These are phyloP conservation scores for Neonectria hederae DNA, from an alignment of 2,329 filamentous ascomycete species.

Conservation along the genomic window DNA sequence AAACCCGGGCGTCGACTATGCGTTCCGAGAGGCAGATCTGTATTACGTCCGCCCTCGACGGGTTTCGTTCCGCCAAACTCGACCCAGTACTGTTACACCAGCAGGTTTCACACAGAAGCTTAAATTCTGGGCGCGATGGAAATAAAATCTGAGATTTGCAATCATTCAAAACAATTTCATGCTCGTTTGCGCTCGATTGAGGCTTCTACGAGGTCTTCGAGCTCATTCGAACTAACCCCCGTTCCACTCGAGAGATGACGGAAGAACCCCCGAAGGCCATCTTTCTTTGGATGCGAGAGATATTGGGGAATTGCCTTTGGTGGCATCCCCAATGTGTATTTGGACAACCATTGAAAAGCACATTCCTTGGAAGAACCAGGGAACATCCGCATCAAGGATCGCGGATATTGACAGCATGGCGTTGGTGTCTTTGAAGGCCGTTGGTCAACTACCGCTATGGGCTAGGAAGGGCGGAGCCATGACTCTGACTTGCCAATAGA, in stretches of 20 bases:
- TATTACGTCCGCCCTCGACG: conserved; percentile 42
- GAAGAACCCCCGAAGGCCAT: background rate
- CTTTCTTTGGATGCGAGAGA: background rate
- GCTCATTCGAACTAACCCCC: background rate
- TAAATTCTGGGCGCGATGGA: conserved; percentile 6
- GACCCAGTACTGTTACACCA: background rate
- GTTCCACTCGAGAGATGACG: background rate
- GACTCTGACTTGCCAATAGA: too few species aligned
- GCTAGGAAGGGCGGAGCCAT: too few species aligned
- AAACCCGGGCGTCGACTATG: conserved; percentile 46
- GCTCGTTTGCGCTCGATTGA: background rate
- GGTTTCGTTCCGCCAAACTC: conserved; percentile 29
- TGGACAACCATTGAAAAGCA: too few species aligned
- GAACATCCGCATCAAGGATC: too few species aligned
- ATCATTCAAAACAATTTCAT: background rate
- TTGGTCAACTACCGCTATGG: too few species aligned
- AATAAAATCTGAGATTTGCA: background rate
- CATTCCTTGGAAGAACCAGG: too few species aligned
- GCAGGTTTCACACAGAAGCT: background rate
- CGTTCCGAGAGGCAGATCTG: conserved; percentile 49
- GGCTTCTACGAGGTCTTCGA: background rate
- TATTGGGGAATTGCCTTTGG: background rate
- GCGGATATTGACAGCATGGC: too few species aligned
- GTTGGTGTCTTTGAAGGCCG: too few species aligned
- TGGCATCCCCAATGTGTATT: background rate